phyloP scores from a whole-genome alignment of 2,329 filamentous ascomycete genomes.

The Hypomyces perniciosus region DNA sequence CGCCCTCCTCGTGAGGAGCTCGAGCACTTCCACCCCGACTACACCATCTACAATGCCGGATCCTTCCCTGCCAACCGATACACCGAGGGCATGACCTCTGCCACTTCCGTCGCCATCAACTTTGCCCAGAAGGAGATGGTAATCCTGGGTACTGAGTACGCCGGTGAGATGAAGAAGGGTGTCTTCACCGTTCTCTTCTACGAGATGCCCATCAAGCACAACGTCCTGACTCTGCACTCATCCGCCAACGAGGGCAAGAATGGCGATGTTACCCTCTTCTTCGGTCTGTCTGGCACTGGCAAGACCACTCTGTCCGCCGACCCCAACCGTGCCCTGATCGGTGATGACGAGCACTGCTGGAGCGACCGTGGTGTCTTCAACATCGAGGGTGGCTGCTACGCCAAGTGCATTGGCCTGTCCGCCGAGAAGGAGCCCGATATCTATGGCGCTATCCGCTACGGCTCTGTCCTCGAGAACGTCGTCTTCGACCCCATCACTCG shows the following conservation, averaged over 20 bases:
- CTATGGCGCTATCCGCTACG: conserved; percentile 90
- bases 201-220: conserved; percentile 99
- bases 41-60: conserved; percentile 99
- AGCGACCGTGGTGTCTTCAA: conserved; percentile 96
- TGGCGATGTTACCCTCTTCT: conserved; percentile 98
- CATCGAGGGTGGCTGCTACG: conserved; percentile 99
- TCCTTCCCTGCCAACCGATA: conserved; percentile 98
- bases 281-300: conserved; percentile 95
- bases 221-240: conserved; percentile 95
- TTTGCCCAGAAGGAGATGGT: conserved; percentile 99
- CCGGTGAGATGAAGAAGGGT: conserved; percentile 79
- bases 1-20: conserved; percentile 86
- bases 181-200: conserved; percentile 99
- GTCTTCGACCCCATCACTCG: conserved; percentile 91
- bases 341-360: conserved; percentile 99
- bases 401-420: conserved; percentile 95
- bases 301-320: conserved; percentile 98
- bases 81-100: conserved; percentile 97
- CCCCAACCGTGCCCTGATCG: conserved; percentile 91
- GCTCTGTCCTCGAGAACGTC: conserved; percentile 96
- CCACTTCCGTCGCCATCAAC: conserved; percentile 97
- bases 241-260: conserved; percentile 94
- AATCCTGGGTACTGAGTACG: conserved; percentile 97
- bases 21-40: conserved; percentile 96
- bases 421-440: conserved; percentile 99